Conservation (phyloP, 2,329 filamentous ascomycete species). For the Nemania sp. region DNA sequence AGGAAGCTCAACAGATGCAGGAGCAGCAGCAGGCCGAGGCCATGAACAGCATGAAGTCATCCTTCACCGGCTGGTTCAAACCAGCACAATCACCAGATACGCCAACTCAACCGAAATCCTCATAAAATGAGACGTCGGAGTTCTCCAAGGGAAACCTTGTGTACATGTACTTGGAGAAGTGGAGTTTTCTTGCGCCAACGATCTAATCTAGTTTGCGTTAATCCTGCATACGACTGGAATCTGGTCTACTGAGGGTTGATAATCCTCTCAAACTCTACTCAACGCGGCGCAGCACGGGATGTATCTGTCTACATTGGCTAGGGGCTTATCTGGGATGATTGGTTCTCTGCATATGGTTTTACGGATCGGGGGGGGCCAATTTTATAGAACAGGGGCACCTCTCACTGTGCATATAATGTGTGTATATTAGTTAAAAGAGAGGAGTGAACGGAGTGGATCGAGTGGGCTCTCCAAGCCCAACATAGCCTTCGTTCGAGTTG, state of each 20-base stretch:
- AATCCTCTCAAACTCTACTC: conserved; percentile 33
- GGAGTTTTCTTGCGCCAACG: conserved; percentile 28
- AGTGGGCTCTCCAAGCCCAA: background rate
- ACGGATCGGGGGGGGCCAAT: conserved; percentile 29
- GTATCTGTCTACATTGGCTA: conserved; percentile 29
- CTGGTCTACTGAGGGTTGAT: conserved; percentile 5
- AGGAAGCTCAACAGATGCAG: conserved; percentile 88
- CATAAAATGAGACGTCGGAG: conserved; percentile 37
- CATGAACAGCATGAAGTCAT: conserved; percentile 91
- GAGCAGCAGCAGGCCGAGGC: conserved; percentile 91
- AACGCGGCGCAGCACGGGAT: conserved; percentile 19
- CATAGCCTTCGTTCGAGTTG: conserved; percentile 2
- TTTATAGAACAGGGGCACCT: conserved; percentile 26
- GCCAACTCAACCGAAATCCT: conserved; percentile 34
- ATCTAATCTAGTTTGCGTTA: conserved; percentile 26
- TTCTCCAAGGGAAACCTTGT: conserved; percentile 8
- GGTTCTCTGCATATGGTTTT: conserved; percentile 34
- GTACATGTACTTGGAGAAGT: conserved; percentile 27
- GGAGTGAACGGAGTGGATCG: conserved; percentile 14
- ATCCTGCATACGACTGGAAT: conserved; percentile 8
- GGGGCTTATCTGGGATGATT: conserved; percentile 20
- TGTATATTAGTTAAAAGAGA: conserved; percentile 46
- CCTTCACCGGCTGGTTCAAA: conserved; percentile 71
- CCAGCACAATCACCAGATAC: conserved; percentile 37
- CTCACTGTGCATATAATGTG: conserved; percentile 42